Percentiles rank a stretch among this genome's conserved stretches.
phyloP scores from a whole-genome alignment of 148 eudicot species.

The Cornus controversa region DNA sequence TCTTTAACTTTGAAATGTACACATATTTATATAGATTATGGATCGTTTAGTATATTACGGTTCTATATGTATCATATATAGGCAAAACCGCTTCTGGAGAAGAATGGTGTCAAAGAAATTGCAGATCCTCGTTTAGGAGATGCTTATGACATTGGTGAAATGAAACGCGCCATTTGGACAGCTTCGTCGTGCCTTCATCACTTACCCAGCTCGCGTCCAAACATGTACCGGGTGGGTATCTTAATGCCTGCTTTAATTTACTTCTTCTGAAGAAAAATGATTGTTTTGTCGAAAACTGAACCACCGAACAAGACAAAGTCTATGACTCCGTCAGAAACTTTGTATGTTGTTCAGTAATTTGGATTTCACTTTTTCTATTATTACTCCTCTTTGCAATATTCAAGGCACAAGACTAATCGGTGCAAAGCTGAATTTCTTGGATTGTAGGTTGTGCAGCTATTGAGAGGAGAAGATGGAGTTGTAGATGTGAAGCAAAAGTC shows the following conservation, averaged over 20 bases:
- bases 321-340: too few species aligned
- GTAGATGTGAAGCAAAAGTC: constrained; percentile 53
- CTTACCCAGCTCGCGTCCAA: constrained; percentile 64
- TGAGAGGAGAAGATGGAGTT: constrained; percentile 52
- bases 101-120: constrained; percentile 55
- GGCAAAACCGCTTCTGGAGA: constrained; percentile 81
- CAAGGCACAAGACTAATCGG: background rate
- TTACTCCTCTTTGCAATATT: too few species aligned
- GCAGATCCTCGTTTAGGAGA: constrained; percentile 69
- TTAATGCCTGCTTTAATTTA: background rate
- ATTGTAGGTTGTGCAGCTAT: constrained; percentile 58
- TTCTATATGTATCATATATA: constrained; percentile 15
- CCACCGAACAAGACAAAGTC: too few species aligned
- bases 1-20: too few species aligned
- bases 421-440: background rate
- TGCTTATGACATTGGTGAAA: constrained; percentile 47
- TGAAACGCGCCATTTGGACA: constrained; percentile 59
- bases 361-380: too few species aligned
- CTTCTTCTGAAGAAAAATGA: too few species aligned
- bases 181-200: constrained; percentile 85
- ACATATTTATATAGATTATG: too few species aligned
- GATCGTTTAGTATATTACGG: too few species aligned
- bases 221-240: constrained; percentile 58
- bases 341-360: too few species aligned
- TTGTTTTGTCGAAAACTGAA: too few species aligned